These are phyloP conservation scores for Leptographium radiaticola DNA, from an alignment of 2,329 filamentous ascomycete species.

Conservation along the genomic window DNA sequence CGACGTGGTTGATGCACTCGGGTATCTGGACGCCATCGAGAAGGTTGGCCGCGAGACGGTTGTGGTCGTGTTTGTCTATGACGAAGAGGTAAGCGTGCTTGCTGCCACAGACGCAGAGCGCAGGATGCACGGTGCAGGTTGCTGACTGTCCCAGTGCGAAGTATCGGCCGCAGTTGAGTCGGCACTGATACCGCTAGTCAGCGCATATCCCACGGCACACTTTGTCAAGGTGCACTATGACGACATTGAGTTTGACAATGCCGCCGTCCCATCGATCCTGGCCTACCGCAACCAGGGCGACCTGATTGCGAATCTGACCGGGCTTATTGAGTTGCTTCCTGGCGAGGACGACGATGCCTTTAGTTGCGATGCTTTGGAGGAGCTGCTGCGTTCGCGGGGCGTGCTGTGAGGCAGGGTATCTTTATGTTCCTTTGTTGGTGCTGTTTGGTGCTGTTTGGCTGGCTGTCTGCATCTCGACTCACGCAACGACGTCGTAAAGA, in stretches of 20 bases:
- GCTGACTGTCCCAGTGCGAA: slow-evolving; percentile 45
- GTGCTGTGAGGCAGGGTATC: slow-evolving; percentile 29
- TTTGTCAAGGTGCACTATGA: slow-evolving; percentile 87
- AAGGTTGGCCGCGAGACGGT: slow-evolving; percentile 69
- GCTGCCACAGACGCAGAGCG: background rate
- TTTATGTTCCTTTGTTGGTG: background rate
- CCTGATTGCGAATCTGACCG: slow-evolving; percentile 79
- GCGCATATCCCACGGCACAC: slow-evolving; percentile 55
- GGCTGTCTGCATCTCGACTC: too few species aligned
- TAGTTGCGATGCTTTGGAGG: slow-evolving; percentile 37
- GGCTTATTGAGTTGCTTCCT: slow-evolving; percentile 76
- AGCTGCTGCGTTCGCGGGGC: slow-evolving; percentile 37
- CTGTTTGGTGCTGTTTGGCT: too few species aligned
- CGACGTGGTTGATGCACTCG: slow-evolving; percentile 74
- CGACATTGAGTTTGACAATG: slow-evolving; percentile 88
- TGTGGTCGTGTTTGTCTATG: slow-evolving; percentile 89
- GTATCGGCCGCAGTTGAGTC: slow-evolving; percentile 69
- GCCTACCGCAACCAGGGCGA: slow-evolving; percentile 82
- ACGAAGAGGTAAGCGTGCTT: slow-evolving; percentile 55
- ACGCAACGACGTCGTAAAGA: too few species aligned
- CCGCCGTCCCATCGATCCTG: slow-evolving; percentile 74
- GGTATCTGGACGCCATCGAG: slow-evolving; percentile 94
- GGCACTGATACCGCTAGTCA: slow-evolving; percentile 63
- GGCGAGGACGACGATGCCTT: slow-evolving; percentile 50
- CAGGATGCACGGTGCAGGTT: background rate